Evolutionary conservation across 2,329 filamentous ascomycete species (phyloP), one percentile per base, ranked within the genome.

Genomic region (Penicillium capsulatum): DNA sequence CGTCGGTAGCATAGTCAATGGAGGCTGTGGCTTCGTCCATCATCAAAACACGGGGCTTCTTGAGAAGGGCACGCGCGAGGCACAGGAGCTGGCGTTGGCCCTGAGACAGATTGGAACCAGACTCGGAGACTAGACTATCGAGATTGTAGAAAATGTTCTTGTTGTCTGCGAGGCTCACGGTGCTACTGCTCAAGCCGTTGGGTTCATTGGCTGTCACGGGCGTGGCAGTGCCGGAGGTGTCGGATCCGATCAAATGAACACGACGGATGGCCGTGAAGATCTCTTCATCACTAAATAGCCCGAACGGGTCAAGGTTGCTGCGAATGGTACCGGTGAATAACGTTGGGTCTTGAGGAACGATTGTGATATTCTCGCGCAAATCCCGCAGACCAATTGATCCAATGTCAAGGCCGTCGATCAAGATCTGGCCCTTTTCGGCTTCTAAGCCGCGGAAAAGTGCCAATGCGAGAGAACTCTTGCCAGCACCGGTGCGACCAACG

Each of bases 1-100:
- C 76, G 58, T 98, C 92, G 2, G 92, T 98, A 4, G 83, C 84
- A 66, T 97, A 97, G 68, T 98, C 92, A 58, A 98, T 97, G 0
- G 87, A 94, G 0, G 92, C 92, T 0, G 92, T 98, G 1, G 92
- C 92, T 71, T 98, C 92, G 65, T 98, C 92, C 92, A 98, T 97
- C 59, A 98, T 84, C n/a, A 98, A 74, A 2, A 98, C 89, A 50
- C 86, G 90, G 0, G 92, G 90, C 22, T 80, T 79, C 68, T 94
- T 96, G 48, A 98, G 83, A 52, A 98, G 80, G 0, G 92, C 92
- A 39, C 92, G 83, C 0, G 91, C 92, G 7, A 98, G 80, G 61
- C 92, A 98, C 40, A 98, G 74, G 7, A 98, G 82, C 66, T 98
- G 92, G 6, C 92, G 82, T 64, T 98, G 92, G 32, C 92, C 92